Evolutionary conservation across 176 grass and related monocot genomes (phyloP), one percentile per base, ranked within the genome.

Genomic region (Oryza officinalis): DNA sequence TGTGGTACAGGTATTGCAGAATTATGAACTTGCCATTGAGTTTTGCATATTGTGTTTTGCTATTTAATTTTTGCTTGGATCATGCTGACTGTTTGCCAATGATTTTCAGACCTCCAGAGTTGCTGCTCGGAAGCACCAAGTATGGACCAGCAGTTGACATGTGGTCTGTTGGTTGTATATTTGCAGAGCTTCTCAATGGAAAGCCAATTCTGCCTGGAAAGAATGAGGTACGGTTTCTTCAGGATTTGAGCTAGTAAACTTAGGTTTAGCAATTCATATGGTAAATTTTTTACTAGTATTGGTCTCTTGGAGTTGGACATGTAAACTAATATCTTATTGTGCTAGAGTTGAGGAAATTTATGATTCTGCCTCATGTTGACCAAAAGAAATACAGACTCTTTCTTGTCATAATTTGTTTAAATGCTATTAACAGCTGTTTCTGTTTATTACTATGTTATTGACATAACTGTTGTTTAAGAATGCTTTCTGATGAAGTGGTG

Each of bases 151-250:
- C 91, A 41, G 92, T 98, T 78, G 95, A 98, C 80, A 98, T 98
- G 92, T 98, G 95, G 95, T 98, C 95, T 31, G 95, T 97, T 41
- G 95, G 95, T 93, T 98, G 95, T 76, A 94, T 98, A 79, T 93
- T 98, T 88, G 95, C 92, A 30, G 95, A 98, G 86, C 91, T 98
- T 69, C 86, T 98, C 27, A 79, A 90, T 86, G 90, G 92, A 82
- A 98, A 91, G 83, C 95, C 92, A 68, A 91, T 98, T 65, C 82
- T 98, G 43, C 88, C 89, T 52, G 95, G 95, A 86, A 98, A 98
- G 82, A 94, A 93, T 74, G 95, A 98, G 81, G 92, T 97, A 83
- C 85, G 45, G 35, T 85, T 88, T 65, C 50, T 44, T 75, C 10
- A 76, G n/a, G 38, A 50, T 82, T 54, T 49, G 13, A 80, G 54